These are phyloP conservation scores for Chrysochromulina tobinii DNA, from an alignment of 78 protist genomes.

Conservation along the genomic window DNA sequence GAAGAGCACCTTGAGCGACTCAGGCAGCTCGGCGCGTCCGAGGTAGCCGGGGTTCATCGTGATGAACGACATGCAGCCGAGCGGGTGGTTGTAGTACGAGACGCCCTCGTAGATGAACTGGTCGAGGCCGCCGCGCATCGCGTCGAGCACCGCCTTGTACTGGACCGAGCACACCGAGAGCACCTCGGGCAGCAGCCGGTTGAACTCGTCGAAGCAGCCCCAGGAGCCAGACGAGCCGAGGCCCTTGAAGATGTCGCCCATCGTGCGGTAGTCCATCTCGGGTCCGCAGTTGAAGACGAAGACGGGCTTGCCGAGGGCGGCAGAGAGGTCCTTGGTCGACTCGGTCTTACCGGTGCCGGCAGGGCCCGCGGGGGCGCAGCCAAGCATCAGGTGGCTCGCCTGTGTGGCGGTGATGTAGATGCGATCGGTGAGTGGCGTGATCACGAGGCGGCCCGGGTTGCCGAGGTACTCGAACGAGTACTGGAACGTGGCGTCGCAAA, in stretches of 20 bases:
- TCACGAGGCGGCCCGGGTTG: constrained; percentile 51
- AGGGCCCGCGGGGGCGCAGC: constrained; percentile 76
- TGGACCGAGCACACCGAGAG: constrained; percentile 84
- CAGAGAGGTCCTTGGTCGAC: constrained; percentile 63
- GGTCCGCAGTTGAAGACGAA: constrained; percentile 75
- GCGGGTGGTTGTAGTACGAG: background rate
- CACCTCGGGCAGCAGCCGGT: constrained; percentile 70
- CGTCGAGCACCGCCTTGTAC: constrained; percentile 73
- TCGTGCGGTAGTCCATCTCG: constrained; percentile 63
- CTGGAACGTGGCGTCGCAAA: background rate
- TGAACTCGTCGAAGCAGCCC: constrained; percentile 92
- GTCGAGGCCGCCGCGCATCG: constrained; percentile 21
- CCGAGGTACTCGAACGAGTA: constrained; percentile 65
- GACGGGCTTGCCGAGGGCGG: constrained; percentile 30
- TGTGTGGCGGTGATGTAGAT: constrained; percentile 53
- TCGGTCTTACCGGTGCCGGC: constrained; percentile 87
- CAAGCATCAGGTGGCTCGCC: constrained; percentile 58
- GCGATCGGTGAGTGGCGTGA: constrained; percentile 63
- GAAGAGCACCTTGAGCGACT: constrained; percentile 73
- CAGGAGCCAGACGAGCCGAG: constrained; percentile 77
- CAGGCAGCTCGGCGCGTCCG: constrained; percentile 89
- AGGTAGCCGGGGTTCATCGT: constrained; percentile 91
- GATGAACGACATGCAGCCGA: constrained; percentile 60
- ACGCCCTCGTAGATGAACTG: constrained; percentile 30
- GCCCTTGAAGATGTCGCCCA: constrained; percentile 77